phyloP scores from a whole-genome alignment of 2,329 filamentous ascomycete species.

The Madurella mycetomatis region DNA sequence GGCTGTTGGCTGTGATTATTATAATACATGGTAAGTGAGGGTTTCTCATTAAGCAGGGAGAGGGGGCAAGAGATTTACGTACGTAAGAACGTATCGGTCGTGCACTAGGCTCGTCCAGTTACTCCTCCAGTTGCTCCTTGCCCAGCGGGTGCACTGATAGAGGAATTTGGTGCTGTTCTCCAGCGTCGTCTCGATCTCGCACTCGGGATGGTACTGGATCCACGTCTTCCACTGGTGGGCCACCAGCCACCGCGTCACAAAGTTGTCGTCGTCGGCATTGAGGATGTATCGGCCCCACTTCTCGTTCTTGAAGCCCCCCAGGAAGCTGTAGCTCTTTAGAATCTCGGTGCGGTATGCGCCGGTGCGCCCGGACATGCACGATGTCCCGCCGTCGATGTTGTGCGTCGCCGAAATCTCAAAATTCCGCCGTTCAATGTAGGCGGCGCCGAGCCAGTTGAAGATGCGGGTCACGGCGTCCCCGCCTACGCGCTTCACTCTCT shows the following conservation, averaged over 20 bases:
- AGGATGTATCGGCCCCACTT: slow-evolving; percentile 84
- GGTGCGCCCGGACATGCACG: slow-evolving; percentile 91
- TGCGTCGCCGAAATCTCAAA: slow-evolving; percentile 96
- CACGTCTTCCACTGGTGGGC: slow-evolving; percentile 89
- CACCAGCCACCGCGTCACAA: slow-evolving; percentile 94
- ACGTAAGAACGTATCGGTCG: slow-evolving; percentile 83
- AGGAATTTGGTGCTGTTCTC: slow-evolving; percentile 86
- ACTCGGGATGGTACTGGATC: slow-evolving; percentile 89
- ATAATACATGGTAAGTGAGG: slow-evolving; percentile 8
- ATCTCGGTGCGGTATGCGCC: slow-evolving; percentile 90
- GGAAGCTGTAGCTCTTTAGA: slow-evolving; percentile 77
- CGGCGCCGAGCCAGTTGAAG: slow-evolving; percentile 86
- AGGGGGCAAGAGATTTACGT: slow-evolving; percentile 42
- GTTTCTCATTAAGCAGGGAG: background rate
- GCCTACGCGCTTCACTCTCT: slow-evolving; percentile 70
- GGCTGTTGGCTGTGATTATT: slow-evolving; percentile 65
- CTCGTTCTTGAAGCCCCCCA: slow-evolving; percentile 86
- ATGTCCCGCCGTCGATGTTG: slow-evolving; percentile 91
- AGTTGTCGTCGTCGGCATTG: slow-evolving; percentile 97
- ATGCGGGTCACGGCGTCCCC: slow-evolving; percentile 57
- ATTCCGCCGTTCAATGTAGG: slow-evolving; percentile 90
- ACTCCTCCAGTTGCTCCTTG: slow-evolving; percentile 95
- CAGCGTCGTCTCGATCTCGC: slow-evolving; percentile 86
- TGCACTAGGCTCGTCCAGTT: slow-evolving; percentile 86
- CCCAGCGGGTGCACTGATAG: slow-evolving; percentile 91